These are phyloP conservation scores for Coprinellus micaceus DNA, from an alignment of 768 basidiomycete genomes.

Conservation along the genomic window DNA sequence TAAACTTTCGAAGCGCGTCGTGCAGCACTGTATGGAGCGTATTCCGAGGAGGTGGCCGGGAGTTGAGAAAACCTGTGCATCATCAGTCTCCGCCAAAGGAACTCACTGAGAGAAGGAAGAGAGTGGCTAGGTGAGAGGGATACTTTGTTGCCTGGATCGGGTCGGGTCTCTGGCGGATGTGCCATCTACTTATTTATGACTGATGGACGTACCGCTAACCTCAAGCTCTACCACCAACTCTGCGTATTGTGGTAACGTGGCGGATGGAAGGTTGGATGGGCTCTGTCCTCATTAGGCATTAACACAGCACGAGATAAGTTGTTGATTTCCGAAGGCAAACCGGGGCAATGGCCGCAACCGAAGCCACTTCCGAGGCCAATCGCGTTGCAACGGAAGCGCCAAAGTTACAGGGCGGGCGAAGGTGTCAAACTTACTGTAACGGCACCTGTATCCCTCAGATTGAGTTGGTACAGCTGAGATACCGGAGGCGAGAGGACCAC, in stretches of 20 bases:
- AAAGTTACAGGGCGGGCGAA: neutral
- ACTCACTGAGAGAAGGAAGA: constrained; percentile 27
- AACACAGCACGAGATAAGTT: neutral
- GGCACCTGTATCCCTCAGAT: constrained; percentile 33
- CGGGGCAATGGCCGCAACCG: constrained; percentile 1
- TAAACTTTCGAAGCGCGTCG: constrained; percentile 25
- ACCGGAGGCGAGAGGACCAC: constrained; percentile 39
- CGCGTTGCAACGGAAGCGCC: neutral
- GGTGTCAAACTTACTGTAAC: constrained; percentile 28
- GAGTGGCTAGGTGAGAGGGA: constrained; percentile 28
- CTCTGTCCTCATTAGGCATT: constrained; percentile 19
- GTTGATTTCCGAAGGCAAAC: neutral
- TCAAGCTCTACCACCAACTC: constrained; percentile 38
- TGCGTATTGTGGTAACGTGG: constrained; percentile 37
- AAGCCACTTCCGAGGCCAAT: neutral
- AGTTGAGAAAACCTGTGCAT: constrained; percentile 8
- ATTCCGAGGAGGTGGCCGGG: constrained; percentile 19
- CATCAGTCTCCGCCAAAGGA: neutral
- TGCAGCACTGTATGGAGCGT: constrained; percentile 18
- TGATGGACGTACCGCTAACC: constrained; percentile 38
- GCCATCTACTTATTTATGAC: constrained; percentile 1
- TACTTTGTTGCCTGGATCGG: constrained; percentile 33
- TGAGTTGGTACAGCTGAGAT: constrained; percentile 25
- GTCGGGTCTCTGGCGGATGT: constrained; percentile 17
- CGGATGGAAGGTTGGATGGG: constrained; percentile 36